These are phyloP conservation scores for Penicillium janthinellum DNA, from an alignment of 2,329 filamentous ascomycete genomes.

Conservation along the genomic window DNA sequence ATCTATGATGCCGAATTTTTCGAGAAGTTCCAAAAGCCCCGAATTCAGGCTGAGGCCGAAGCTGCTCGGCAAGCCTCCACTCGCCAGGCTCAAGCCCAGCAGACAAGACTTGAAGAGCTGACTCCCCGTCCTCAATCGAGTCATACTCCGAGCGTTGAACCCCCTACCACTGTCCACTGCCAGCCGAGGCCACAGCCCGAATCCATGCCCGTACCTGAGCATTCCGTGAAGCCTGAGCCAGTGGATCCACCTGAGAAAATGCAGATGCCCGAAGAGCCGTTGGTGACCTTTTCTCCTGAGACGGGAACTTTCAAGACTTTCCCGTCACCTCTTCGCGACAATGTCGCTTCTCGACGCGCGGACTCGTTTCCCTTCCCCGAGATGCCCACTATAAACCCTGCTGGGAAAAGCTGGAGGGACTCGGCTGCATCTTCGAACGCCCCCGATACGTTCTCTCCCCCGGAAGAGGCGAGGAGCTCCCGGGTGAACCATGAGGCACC, in stretches of 20 bases:
- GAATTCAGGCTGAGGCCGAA: conserved; percentile 17
- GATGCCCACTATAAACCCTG: conserved; percentile 6
- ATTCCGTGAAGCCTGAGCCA: conserved; percentile 21
- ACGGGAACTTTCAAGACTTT: conserved; percentile 48
- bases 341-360: conserved; percentile 25
- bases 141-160: conserved; percentile 22
- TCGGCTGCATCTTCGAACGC: conserved; percentile 12
- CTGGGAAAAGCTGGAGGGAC: conserved; percentile 9
- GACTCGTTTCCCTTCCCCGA: conserved; percentile 20
- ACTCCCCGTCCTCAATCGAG: conserved; percentile 12
- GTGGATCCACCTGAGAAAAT: conserved; percentile 26
- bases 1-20: conserved; percentile 43
- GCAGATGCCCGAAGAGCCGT: conserved; percentile 33
- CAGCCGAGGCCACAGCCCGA: not conserved
- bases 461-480: conserved; percentile 13
- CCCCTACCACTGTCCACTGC: conserved; percentile 15
- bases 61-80: not conserved
- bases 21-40: conserved; percentile 24
- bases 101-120: not conserved
- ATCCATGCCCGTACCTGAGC: not conserved
- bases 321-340: conserved; percentile 40
- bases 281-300: conserved; percentile 46
- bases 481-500: conserved; percentile 1
- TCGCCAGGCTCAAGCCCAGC: not conserved
- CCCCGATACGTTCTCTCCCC: conserved; percentile 18